Evolutionary conservation across 2,329 filamentous ascomycete species (phyloP).

Genomic region (Talaromyces atroroseus): DNA sequence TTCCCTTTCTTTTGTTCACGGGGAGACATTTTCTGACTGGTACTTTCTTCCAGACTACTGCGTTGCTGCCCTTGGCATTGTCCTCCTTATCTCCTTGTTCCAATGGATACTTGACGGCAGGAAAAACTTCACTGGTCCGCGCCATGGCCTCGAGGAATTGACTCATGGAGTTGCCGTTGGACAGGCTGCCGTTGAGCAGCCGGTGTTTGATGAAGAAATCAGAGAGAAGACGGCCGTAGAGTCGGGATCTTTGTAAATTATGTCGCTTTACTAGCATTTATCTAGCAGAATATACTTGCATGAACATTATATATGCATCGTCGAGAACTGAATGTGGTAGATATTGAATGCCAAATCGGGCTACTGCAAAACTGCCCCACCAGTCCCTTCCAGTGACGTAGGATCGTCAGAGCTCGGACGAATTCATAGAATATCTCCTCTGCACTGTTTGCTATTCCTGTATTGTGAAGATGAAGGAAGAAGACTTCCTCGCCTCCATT

Average conservation of each 20-base stretch:
- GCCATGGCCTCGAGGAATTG: conserved; percentile 35
- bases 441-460: too few relatives aligned
- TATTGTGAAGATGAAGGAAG: conserved; percentile 6
- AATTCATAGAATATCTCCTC: too few relatives aligned
- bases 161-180: conserved; percentile 8
- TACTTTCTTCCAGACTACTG: conserved; percentile 31
- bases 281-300: not conserved
- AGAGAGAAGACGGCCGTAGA: not conserved
- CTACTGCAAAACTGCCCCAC: not conserved
- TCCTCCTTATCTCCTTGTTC: conserved; percentile 51
- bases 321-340: not conserved
- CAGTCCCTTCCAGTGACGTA: not conserved
- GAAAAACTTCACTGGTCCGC: conserved; percentile 55
- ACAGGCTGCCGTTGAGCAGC: conserved; percentile 7
- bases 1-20: not conserved
- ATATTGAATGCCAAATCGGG: not conserved
- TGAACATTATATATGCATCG: too few relatives aligned
- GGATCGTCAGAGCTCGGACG: too few relatives aligned
- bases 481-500: conserved; percentile 10
- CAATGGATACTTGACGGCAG: conserved; percentile 58
- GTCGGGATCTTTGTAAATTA: not conserved
- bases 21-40: not conserved
- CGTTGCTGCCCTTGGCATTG: conserved; percentile 52
- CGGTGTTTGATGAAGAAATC: conserved; percentile 3
- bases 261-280: not conserved